Evolutionary conservation across 345 rosid genomes (phyloP).

Genomic region (Limnanthes douglasii): DNA sequence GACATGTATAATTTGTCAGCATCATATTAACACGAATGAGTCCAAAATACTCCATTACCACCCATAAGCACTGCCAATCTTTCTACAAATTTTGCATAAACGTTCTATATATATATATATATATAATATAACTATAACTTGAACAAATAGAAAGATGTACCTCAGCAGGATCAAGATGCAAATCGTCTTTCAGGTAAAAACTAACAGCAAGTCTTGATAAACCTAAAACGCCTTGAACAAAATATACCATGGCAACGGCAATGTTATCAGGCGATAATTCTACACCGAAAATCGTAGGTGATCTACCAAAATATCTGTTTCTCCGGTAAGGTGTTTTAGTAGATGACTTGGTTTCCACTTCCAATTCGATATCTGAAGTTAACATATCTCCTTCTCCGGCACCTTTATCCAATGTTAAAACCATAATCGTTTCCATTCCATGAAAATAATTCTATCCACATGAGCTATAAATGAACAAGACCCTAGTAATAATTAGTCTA

Average conservation of each 20-base stretch:
- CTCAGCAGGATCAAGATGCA: conserved; percentile 99
- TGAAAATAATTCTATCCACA: background rate
- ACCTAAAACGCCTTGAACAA: conserved; percentile 98
- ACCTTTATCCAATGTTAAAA: conserved; percentile 11
- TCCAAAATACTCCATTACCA: conserved; percentile 4
- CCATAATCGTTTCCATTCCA: background rate
- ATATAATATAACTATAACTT: background rate
- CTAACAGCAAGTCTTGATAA: conserved; percentile 88
- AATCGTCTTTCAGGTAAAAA: conserved; percentile 84
- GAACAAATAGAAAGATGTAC: conserved; percentile 18
- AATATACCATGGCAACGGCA: conserved; percentile 95
- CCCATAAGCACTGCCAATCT: background rate
- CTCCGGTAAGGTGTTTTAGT: conserved; percentile 19
- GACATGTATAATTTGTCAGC: conserved; percentile 35
- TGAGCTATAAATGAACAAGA: background rate
- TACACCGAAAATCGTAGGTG: conserved; percentile 44
- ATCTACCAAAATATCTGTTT: conserved; percentile 16
- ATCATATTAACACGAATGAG: conserved; percentile 3
- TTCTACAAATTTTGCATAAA: background rate
- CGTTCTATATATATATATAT: background rate
- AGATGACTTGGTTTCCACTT: conserved; percentile 17
- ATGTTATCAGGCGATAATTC: conserved; percentile 83
- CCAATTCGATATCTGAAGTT: conserved; percentile 24
- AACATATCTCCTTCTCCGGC: conserved; percentile 38
- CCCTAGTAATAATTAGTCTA: background rate